A percentile compares a stretch with the other conserved stretches of the same genome.
Evolutionary conservation across 495 filamentous ascomycete genomes (phyloP).

Genomic region (Penicillium coprophilum): DNA sequence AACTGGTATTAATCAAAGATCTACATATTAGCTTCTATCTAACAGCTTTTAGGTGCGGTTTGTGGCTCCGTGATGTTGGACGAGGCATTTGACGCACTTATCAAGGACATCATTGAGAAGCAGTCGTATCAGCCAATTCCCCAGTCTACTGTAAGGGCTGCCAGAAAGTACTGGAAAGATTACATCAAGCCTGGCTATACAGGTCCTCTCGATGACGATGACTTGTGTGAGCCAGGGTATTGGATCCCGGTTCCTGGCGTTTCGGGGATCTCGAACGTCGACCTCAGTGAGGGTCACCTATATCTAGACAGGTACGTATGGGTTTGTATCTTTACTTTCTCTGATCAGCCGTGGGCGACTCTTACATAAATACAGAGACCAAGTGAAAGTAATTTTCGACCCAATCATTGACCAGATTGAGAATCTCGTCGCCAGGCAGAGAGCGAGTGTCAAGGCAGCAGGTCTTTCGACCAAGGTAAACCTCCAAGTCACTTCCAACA

Average conservation of each 20-base stretch:
- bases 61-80: conserved; percentile 61
- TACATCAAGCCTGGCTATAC: conserved; percentile 23
- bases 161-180: conserved; percentile 26
- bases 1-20: conserved; percentile 17
- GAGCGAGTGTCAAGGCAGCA: conserved; percentile 34
- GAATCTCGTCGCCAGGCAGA: conserved; percentile 59
- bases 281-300: conserved; percentile 20
- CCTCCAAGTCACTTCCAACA: background rate
- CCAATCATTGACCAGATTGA: conserved; percentile 58
- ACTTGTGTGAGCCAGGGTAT: conserved; percentile 12
- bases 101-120: conserved; percentile 34
- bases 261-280: conserved; percentile 10
- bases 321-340: background rate
- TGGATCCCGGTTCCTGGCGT: conserved; percentile 24
- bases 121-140: conserved; percentile 11
- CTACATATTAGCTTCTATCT: background rate
- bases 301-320: conserved; percentile 19
- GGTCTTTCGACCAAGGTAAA: conserved; percentile 18
- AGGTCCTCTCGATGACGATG: conserved; percentile 8
- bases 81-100: conserved; percentile 43
- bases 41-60: conserved; percentile 37
- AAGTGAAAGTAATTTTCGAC: conserved; percentile 55
- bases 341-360: background rate
- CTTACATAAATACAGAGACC: conserved; percentile 21
- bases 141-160: background rate